Conservation (phyloP, 495 filamentous ascomycete genomes). For the Lasiosphaeris hirsuta region DNA sequence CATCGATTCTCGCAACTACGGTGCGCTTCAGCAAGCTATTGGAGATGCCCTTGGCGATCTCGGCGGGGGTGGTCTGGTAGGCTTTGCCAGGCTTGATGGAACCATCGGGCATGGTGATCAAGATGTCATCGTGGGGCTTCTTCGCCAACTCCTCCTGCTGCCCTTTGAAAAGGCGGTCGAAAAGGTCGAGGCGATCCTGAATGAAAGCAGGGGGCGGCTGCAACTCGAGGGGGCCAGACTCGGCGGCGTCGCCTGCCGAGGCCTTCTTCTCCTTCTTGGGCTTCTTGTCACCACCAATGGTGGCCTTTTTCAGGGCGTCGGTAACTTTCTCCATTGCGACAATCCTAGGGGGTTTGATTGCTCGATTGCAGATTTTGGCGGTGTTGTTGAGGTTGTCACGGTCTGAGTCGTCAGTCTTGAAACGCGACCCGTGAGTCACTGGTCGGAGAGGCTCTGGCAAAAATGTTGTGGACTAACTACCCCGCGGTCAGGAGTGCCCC, state of each 20-base stretch:
- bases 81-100: slow-evolving; percentile 58
- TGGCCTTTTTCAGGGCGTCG: slow-evolving; percentile 32
- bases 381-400: not conserved
- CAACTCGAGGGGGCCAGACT: slow-evolving; percentile 51
- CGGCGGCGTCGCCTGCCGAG: slow-evolving; percentile 37
- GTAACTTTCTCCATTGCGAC: slow-evolving; percentile 31
- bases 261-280: slow-evolving; percentile 41
- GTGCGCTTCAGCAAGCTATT: slow-evolving; percentile 70
- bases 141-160: slow-evolving; percentile 68
- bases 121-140: slow-evolving; percentile 64
- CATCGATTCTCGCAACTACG: slow-evolving; percentile 81
- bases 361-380: slow-evolving; percentile 3
- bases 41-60: slow-evolving; percentile 63
- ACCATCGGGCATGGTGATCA: slow-evolving; percentile 63
- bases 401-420: slow-evolving; percentile 15
- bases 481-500: slow-evolving; percentile 11
- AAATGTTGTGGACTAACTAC: slow-evolving; percentile 18
- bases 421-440: slow-evolving; percentile 29
- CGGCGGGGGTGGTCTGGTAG: slow-evolving; percentile 68
- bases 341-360: not conserved
- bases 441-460: slow-evolving; percentile 18
- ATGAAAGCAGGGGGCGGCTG: slow-evolving; percentile 74
- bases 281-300: slow-evolving; percentile 34
- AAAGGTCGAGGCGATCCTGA: slow-evolving; percentile 76
- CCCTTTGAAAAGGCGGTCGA: slow-evolving; percentile 81